These are phyloP conservation scores for Gracilaria domingensis DNA, from an alignment of 23 red algal genomes.

Conservation along the genomic window DNA sequence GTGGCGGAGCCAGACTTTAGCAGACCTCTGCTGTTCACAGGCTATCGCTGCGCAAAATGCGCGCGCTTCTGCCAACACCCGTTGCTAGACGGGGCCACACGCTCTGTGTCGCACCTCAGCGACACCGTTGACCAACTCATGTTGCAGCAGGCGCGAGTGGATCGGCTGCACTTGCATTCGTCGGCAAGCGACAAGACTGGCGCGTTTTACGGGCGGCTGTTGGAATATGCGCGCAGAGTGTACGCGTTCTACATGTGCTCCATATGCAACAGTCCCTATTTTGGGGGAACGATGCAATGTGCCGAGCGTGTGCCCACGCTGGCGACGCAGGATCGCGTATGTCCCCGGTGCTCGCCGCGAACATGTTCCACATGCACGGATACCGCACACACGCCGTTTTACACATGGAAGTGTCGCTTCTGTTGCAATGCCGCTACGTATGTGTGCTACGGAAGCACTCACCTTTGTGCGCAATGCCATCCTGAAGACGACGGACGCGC, in stretches of 20 bases:
- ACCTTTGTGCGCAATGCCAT: constrained; percentile 75
- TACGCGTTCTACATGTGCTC: constrained; percentile 81
- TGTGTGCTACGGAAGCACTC: constrained; percentile 69
- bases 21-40: constrained; percentile 55
- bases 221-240: constrained; percentile 21
- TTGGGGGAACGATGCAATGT: constrained; percentile 64
- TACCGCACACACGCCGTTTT: constrained; percentile 29
- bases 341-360: constrained; percentile 45
- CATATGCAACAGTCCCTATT: constrained; percentile 64
- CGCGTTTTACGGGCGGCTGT: neutral
- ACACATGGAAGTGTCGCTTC: constrained; percentile 79
- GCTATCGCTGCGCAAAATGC: constrained; percentile 73
- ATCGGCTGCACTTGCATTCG: constrained; percentile 5
- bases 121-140: constrained; percentile 49
- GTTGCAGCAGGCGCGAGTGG: constrained; percentile 37
- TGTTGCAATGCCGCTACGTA: constrained; percentile 52
- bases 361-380: constrained; percentile 40
- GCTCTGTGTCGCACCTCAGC: neutral
- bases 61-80: constrained; percentile 38
- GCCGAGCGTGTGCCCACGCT: constrained; percentile 40
- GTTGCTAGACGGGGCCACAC: neutral
- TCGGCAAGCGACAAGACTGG: neutral
- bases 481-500: constrained; percentile 13
- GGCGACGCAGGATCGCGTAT: constrained; percentile 50
- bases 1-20: constrained; percentile 14